Base-by-base conservation (phyloP, 805 yeast genomes). In the Monosporozyma servazzii region DNA sequence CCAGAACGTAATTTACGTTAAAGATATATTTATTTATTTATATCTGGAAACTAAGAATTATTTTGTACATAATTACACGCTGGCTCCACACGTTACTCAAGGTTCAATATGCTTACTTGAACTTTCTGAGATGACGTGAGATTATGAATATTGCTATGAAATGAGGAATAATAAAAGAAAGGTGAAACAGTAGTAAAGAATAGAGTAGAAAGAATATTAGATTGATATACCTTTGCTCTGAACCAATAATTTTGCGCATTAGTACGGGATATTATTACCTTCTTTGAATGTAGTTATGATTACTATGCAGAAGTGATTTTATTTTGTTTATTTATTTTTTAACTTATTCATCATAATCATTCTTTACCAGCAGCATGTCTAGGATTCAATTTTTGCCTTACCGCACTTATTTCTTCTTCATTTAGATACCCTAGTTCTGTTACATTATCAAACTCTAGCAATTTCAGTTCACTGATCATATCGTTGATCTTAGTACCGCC, bases 401-500 rank as follows among this genome's bases (percentile, higher is more conserved):
- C 62, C 33, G 58, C 63, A 43, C 56, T 52, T 43, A 61, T 46
- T 55, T 66, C 66, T 46, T 61, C 62, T 15, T 52, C 48, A 11
- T 61, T 58, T 47, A 67, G 54, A 51, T 62, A 62, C 23, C 56
- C 58, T 43, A 66, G 54, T 52, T 67, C 71, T 5, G 54, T 56
- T 15, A 57, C 53, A 36, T 60, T 57, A 48, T 62, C 59, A 45
- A 67, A 68, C 11, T 60, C 56, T 37, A 66, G 50, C 53, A 68
- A 49, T 37, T 56, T 49, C 40, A 68, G 54, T 23, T 60, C 58
- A 20, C 51, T 36, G 3, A 43, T 47, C 36, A 48, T 40, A 33
- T 51, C 48, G 36, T 46, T 49, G 15, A 54, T 48, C 30, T 47
- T 53, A 13, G 44, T 41, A 23, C 54, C 56, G 42, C 58, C 61